Base-by-base conservation (phyloP, 2,329 filamentous ascomycete genomes). In the Coniella lustricola region DNA sequence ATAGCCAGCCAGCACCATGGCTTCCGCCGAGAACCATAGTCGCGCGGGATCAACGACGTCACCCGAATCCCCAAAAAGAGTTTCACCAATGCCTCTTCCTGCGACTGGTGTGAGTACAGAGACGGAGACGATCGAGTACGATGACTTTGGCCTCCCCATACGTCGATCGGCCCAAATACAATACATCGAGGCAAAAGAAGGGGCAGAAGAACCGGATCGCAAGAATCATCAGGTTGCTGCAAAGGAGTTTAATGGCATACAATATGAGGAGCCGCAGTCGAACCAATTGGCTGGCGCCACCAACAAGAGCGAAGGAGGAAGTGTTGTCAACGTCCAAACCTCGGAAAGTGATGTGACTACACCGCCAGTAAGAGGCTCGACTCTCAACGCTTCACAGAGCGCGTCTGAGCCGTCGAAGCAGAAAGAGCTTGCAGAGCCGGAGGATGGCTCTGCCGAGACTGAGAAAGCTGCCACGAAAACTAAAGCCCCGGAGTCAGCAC, bases 141-240 rank as follows among this genome's bases (percentile, higher is more conserved):
- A 88, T 63, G 84, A 88, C 56, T 88, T 87, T 62, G 84, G 84
- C 44, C 67, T 88, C 54, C 83, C 83, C 16, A 75, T 84, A 53
- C 73, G 71, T 61, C 25, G 25, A 13, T 13, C 22, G 12, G n/a
- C 40, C 3, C 43, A 77, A 72, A 57, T 73, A 63, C 58, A 58
- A 64, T 58, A 66, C 62, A 46, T 52, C 10, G 43, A 46, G n/a
- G 48, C 54, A 34, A 43, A 46, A 13, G 53, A 53, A 41, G 36
- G 42, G 32, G 46, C 37, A 39, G 44, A 43, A 33, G 47, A 50
- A 14, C 34, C 31, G 22, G 39, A 36, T 9, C 36, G 34, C 38
- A 40, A 16, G 4, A 40, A 36, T 46, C 53, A 29, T 3, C 25
- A 18, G 21, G 25, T 3, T 4, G n/a, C 13, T 12, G 31, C 34